These are phyloP conservation scores for Athelia psychrophila DNA, from an alignment of 1,284 basidiomycete genomes.

Conservation along the genomic window DNA sequence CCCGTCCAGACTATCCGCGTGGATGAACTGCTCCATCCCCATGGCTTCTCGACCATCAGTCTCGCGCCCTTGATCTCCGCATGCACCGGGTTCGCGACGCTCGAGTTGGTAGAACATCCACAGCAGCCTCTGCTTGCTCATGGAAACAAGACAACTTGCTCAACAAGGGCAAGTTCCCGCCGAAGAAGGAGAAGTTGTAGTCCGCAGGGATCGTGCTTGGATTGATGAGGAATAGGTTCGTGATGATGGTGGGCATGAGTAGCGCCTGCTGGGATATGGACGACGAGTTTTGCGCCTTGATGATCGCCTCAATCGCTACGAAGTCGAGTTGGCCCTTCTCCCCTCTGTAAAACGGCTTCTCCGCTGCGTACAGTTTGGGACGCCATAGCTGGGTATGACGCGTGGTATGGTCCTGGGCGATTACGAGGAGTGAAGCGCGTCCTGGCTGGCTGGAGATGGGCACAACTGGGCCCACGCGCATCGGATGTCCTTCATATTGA, in stretches of 20 bases:
- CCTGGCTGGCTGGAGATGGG: constrained; percentile 24
- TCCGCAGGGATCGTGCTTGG: constrained; percentile 29
- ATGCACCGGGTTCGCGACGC: constrained; percentile 37
- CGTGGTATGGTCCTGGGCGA: constrained; percentile 18
- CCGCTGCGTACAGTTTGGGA: constrained; percentile 31
- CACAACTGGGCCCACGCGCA: constrained; percentile 32
- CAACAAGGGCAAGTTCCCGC: constrained; percentile 42
- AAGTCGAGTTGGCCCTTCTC: constrained; percentile 30
- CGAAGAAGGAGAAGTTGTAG: constrained; percentile 44
- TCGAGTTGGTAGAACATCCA: constrained; percentile 37
- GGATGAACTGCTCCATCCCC: neutral
- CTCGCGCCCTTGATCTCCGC: no score
- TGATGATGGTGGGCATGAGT: constrained; percentile 37
- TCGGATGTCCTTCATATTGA: constrained; percentile 48
- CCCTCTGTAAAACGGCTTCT: constrained; percentile 16
- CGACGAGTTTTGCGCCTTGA: constrained; percentile 23
- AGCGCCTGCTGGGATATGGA: constrained; percentile 31
- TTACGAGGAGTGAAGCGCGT: constrained; percentile 15
- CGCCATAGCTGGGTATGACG: constrained; percentile 32
- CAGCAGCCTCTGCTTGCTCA: constrained; percentile 37
- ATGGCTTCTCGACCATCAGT: no score
- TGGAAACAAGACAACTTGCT: constrained; percentile 39
- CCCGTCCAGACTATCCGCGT: neutral
- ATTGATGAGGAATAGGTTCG: constrained; percentile 34
- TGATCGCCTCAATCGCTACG: constrained; percentile 28